Evolutionary conservation across 345 rosid species (phyloP).

Genomic region (Eucalyptus erythrocorys): DNA sequence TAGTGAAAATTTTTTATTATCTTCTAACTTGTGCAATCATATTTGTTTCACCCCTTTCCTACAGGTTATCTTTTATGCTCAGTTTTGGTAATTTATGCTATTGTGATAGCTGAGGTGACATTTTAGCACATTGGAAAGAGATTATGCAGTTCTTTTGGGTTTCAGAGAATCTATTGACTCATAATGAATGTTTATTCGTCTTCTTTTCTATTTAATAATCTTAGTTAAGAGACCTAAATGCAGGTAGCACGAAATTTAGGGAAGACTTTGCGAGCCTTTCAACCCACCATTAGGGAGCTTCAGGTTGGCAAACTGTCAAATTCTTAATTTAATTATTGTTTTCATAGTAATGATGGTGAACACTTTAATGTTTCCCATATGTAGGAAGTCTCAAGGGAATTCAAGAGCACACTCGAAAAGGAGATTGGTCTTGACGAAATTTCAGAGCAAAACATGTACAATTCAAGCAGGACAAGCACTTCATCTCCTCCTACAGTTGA

Average conservation of each 20-base stretch:
- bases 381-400: conserved; percentile 91
- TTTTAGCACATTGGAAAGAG: neutral
- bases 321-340: neutral
- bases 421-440: conserved; percentile 82
- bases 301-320: conserved; percentile 33
- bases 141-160: neutral
- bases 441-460: conserved; percentile 21
- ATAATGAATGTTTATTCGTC: neutral
- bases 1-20: neutral
- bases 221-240: neutral
- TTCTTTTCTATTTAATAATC: too few relatives aligned
- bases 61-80: neutral
- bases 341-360: neutral
- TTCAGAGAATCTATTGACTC: neutral
- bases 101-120: neutral
- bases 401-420: conserved; percentile 85
- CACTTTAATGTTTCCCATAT: neutral
- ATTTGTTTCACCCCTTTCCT: neutral
- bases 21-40: neutral
- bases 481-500: conserved; percentile 31
- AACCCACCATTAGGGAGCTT: conserved; percentile 91
- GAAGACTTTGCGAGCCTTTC: conserved; percentile 82
- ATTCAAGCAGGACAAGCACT: conserved; percentile 22
- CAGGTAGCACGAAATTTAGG: conserved; percentile 92
- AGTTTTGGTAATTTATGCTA: neutral